Conservation (phyloP, 2,329 filamentous ascomycete genomes). For the Lasiodiplodia theobromae region DNA sequence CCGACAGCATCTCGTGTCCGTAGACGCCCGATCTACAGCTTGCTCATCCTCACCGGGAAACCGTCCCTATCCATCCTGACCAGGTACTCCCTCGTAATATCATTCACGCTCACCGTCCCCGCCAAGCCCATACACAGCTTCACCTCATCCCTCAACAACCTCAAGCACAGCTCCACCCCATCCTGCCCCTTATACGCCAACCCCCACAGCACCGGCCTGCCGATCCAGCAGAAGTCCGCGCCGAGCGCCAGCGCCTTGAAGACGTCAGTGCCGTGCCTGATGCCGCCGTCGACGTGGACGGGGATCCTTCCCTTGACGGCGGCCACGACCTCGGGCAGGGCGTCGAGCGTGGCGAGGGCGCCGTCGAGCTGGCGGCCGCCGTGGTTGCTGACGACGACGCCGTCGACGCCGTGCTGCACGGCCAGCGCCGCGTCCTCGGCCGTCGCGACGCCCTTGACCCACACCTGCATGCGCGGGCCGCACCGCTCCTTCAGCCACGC, state of each 20-base stretch:
- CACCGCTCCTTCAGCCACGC: conserved; percentile 53
- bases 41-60: conserved; percentile 4
- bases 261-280: conserved; percentile 68
- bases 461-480: conserved; percentile 32
- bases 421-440: conserved; percentile 52
- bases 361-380: conserved; percentile 66
- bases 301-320: conserved; percentile 57
- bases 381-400: conserved; percentile 63
- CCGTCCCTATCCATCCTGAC: conserved; percentile 14
- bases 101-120: conserved; percentile 26
- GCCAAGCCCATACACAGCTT: conserved; percentile 35
- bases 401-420: conserved; percentile 51
- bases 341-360: conserved; percentile 60
- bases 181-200: conserved; percentile 50
- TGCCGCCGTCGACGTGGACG: conserved; percentile 66
- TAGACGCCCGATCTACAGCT: not conserved
- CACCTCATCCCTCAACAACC: conserved; percentile 41
- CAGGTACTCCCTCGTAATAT: conserved; percentile 17
- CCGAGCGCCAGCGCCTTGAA: conserved; percentile 64
- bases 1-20: not conserved
- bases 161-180: conserved; percentile 41
- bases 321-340: conserved; percentile 48
- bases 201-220: conserved; percentile 58
- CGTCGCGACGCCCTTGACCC: conserved; percentile 41
- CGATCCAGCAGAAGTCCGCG: conserved; percentile 59